Percentiles rank a stretch among this genome's conserved stretches.
Conservation (phyloP, 345 rosid genomes). For the Moringa oleifera region DNA sequence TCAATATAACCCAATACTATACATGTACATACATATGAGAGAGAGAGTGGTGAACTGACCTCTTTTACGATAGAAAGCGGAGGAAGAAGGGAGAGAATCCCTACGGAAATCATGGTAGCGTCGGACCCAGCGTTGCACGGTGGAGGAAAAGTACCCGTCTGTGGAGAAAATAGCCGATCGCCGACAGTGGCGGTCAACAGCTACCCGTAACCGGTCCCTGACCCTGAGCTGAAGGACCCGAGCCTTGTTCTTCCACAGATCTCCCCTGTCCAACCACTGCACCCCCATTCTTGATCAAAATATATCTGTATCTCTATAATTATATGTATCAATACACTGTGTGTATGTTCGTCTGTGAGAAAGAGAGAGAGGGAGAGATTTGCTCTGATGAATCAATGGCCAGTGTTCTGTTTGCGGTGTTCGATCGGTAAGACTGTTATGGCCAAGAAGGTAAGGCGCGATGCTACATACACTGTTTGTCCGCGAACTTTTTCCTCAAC, state of each 20-base stretch:
- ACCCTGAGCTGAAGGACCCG: conserved; percentile 60
- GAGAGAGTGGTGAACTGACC: conserved; percentile 30
- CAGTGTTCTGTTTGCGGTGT: too few relatives aligned
- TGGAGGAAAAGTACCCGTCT: conserved; percentile 59
- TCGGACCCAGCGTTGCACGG: conserved; percentile 53
- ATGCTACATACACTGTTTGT: too few relatives aligned
- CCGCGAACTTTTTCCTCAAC: too few relatives aligned
- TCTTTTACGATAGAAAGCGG: conserved; percentile 67
- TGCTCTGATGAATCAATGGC: too few relatives aligned
- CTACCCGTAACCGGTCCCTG: conserved; percentile 72
- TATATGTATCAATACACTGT: too few relatives aligned
- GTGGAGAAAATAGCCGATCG: conserved; percentile 34
- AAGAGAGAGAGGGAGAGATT: too few relatives aligned
- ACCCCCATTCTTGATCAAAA: conserved; percentile 33
- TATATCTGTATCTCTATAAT: neutral
- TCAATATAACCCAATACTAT: neutral
- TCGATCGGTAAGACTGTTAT: too few relatives aligned
- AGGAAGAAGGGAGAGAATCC: conserved; percentile 73
- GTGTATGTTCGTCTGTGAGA: too few relatives aligned
- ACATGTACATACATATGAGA: neutral
- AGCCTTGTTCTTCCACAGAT: conserved; percentile 76
- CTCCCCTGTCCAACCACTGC: conserved; percentile 57
- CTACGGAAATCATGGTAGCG: conserved; percentile 69
- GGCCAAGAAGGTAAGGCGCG: too few relatives aligned
- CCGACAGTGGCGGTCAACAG: conserved; percentile 55